phyloP scores from a whole-genome alignment of 2,329 filamentous ascomycete genomes.

The Curvularia verruculosa region DNA sequence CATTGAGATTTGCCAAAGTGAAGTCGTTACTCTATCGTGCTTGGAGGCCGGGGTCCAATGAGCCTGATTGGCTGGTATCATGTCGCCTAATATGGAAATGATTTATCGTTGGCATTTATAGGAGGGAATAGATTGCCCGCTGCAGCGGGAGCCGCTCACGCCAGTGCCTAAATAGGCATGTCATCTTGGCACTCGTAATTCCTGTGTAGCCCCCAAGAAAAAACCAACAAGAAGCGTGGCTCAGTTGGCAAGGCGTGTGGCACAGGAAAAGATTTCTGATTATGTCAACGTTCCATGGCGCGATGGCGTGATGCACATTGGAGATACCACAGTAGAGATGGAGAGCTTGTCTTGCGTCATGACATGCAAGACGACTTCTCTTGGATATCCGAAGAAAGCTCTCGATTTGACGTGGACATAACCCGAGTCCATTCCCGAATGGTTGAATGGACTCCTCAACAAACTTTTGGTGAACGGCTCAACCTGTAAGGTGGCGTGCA shows the following conservation, averaged over 20 bases:
- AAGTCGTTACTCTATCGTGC: conserved; percentile 26
- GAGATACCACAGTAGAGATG: too few species aligned
- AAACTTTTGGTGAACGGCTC: conserved; percentile 1
- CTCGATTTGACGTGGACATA: conserved; percentile 9
- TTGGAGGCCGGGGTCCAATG: conserved; percentile 13
- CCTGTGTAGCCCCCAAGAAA: neutral
- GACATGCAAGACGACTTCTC: conserved; percentile 7
- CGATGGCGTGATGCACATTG: conserved; percentile 1
- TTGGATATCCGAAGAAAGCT: neutral
- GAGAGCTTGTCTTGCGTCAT: conserved; percentile 15
- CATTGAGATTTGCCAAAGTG: conserved; percentile 14
- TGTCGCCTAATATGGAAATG: conserved; percentile 30
- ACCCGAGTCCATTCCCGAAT: neutral
- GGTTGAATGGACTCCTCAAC: conserved; percentile 12
- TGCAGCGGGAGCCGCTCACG: conserved; percentile 4
- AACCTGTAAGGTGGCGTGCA: conserved; percentile 18
- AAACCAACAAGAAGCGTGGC: neutral
- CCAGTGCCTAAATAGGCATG: conserved; percentile 1
- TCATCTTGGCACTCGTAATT: neutral
- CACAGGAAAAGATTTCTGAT: neutral
- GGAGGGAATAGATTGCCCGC: conserved; percentile 19
- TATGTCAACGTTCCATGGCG: neutral
- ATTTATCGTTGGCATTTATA: conserved; percentile 17
- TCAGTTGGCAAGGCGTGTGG: neutral
- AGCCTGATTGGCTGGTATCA: conserved; percentile 27